phyloP scores from a whole-genome alignment of 768 basidiomycete genomes.

The Hirschioporus abietinus region DNA sequence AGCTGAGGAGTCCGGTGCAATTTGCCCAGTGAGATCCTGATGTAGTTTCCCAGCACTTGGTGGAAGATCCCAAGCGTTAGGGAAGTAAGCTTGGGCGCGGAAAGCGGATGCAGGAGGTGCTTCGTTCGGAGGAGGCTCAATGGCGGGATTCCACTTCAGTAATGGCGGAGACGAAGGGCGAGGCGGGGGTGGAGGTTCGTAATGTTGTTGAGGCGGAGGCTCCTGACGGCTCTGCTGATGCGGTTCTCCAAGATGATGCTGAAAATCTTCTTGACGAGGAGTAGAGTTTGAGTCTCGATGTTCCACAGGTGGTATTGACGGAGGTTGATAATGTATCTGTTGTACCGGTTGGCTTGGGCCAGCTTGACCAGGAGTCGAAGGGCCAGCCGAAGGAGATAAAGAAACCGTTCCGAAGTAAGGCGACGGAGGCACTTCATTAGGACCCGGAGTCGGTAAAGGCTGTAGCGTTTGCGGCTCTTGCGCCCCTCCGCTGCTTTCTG shows the following conservation, averaged over 20 bases:
- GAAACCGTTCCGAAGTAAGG: conserved; percentile 46
- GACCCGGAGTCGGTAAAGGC: conserved; percentile 56
- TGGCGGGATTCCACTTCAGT: conserved; percentile 73
- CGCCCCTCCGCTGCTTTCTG: background rate
- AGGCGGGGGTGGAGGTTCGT: conserved; percentile 24
- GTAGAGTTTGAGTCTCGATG: conserved; percentile 1
- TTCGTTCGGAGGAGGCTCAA: conserved; percentile 71
- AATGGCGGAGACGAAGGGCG: conserved; percentile 58
- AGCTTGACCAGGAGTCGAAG: conserved; percentile 8
- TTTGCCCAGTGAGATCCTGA: conserved; percentile 20
- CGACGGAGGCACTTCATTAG: conserved; percentile 57
- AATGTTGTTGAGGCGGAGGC: conserved; percentile 20
- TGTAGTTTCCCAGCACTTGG: conserved; percentile 26
- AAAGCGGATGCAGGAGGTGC: conserved; percentile 52
- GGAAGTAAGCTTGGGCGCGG: conserved; percentile 72
- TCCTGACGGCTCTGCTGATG: conserved; percentile 20
- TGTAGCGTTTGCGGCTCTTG: conserved; percentile 22
- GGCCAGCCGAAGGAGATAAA: conserved; percentile 35
- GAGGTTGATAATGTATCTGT: conserved; percentile 7
- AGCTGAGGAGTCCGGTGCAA: conserved; percentile 21
- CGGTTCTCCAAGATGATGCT: conserved; percentile 14
- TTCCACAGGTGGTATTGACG: background rate
- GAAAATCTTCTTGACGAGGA: conserved; percentile 20
- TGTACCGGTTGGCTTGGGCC: conserved; percentile 13
- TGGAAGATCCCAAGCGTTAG: conserved; percentile 81